Conservation (phyloP, 2,329 filamentous ascomycete genomes). For the Colletotrichum sp. region DNA sequence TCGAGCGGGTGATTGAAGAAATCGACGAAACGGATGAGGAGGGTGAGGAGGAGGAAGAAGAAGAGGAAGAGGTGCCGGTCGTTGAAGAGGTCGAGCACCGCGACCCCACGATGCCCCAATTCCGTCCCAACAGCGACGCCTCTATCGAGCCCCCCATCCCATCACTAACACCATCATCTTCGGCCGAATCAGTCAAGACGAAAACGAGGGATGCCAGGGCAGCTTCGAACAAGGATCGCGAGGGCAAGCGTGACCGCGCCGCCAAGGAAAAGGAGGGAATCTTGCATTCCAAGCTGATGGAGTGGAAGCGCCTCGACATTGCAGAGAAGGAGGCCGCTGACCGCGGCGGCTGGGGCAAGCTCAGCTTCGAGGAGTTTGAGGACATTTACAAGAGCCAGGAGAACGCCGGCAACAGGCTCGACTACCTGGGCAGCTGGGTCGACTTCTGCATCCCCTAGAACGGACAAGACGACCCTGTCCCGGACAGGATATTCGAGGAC, state of each 20-base stretch:
- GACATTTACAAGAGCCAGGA: conserved; percentile 72
- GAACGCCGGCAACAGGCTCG: conserved; percentile 67
- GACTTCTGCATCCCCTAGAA: conserved; percentile 73
- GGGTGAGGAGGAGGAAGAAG: conserved; percentile 23
- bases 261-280: conserved; percentile 25
- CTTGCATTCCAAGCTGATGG: conserved; percentile 40
- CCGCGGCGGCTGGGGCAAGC: conserved; percentile 79
- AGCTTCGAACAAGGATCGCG: neutral
- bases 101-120: conserved; percentile 73
- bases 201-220: neutral
- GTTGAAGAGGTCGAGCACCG: conserved; percentile 32
- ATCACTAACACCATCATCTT: neutral
- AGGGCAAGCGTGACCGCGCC: neutral
- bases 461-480: neutral
- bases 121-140: conserved; percentile 60
- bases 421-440: conserved; percentile 90
- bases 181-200: neutral
- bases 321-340: conserved; percentile 72
- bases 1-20: conserved; percentile 20
- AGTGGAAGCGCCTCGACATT: conserved; percentile 63
- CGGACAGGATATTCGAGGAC: neutral
- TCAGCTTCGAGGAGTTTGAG: conserved; percentile 83
- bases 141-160: conserved; percentile 19
- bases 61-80: conserved; percentile 15
- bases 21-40: conserved; percentile 22